phyloP scores from a whole-genome alignment of 2,329 filamentous ascomycete genomes.

The Tolypocladium endophyticum region DNA sequence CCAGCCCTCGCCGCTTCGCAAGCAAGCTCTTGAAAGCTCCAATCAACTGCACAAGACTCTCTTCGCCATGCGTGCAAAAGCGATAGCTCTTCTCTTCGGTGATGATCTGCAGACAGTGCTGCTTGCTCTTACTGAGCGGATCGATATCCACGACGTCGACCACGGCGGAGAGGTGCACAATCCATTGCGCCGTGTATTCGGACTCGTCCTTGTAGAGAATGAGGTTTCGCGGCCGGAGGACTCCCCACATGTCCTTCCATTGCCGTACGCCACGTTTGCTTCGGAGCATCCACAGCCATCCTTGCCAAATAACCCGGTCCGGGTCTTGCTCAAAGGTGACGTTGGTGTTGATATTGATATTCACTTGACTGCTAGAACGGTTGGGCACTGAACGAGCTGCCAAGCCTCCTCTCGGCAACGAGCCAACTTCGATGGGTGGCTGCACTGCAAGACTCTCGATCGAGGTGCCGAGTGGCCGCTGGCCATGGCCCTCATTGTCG shows the following conservation, averaged over 20 bases:
- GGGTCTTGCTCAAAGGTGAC: conserved; percentile 48
- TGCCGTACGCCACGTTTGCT: conserved; percentile 74
- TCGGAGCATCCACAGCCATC: conserved; percentile 76
- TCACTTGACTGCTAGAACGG: conserved; percentile 54
- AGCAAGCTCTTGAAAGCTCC: conserved; percentile 85
- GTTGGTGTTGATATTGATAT: conserved; percentile 25
- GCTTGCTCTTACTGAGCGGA: conserved; percentile 73
- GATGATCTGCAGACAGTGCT: conserved; percentile 83
- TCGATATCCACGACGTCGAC: conserved; percentile 92
- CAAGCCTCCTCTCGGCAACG: conserved; percentile 14
- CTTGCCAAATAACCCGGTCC: conserved; percentile 89
- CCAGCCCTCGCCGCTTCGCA: conserved; percentile 55
- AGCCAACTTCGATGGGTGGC: conserved; percentile 15
- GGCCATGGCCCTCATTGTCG: conserved; percentile 50
- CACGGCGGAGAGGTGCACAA: conserved; percentile 67
- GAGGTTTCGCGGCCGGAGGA: conserved; percentile 74
- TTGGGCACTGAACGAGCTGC: conserved; percentile 23
- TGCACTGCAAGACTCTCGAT: conserved; percentile 38
- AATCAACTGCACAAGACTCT: conserved; percentile 71
- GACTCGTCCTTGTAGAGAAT: conserved; percentile 87
- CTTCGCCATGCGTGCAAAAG: conserved; percentile 71
- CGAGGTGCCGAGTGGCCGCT: conserved; percentile 37
- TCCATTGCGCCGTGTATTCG: conserved; percentile 79
- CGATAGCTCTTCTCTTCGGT: conserved; percentile 79
- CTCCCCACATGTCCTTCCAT: conserved; percentile 93